Evolutionary conservation across 1,139 yeast species (phyloP).

Genomic region (Entelexis sorbosivorans): DNA sequence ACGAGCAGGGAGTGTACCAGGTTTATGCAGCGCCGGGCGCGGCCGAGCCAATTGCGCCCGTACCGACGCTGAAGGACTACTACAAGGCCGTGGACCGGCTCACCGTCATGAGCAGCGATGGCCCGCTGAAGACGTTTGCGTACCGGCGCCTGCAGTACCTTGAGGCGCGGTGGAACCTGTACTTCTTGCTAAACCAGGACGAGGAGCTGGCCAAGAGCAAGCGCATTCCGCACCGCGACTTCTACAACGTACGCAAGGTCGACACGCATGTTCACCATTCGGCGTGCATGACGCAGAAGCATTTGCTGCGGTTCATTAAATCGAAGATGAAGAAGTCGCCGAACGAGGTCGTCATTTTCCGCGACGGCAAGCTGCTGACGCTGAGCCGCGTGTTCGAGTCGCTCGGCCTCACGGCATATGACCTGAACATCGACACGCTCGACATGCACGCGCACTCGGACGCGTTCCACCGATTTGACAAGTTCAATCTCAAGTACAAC

Average conservation of each 20-base stretch:
- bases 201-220: constrained; percentile 84
- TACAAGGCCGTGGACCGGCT: constrained; percentile 71
- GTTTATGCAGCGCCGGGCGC: constrained; percentile 37
- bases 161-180: constrained; percentile 94
- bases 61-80: constrained; percentile 73
- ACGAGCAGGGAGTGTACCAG: constrained; percentile 58
- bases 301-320: constrained; percentile 83
- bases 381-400: constrained; percentile 81
- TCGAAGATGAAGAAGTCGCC: constrained; percentile 74
- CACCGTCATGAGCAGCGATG: constrained; percentile 69
- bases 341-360: constrained; percentile 77
- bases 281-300: constrained; percentile 98
- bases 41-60: constrained; percentile 23
- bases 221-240: constrained; percentile 85
- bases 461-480: constrained; percentile 94
- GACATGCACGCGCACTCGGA: constrained; percentile 99
- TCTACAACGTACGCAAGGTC: constrained; percentile 94
- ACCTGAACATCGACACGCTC: constrained; percentile 85
- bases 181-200: constrained; percentile 75
- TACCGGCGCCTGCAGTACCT: constrained; percentile 84
- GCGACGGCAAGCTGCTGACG: constrained; percentile 88
- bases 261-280: constrained; percentile 99
- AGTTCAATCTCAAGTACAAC: constrained; percentile 91
- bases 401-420: constrained; percentile 82
- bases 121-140: constrained; percentile 96